A percentile compares a stretch with the other conserved stretches of the same genome.
Conservation (phyloP, 768 basidiomycete genomes). For the Serendipita sp. region DNA sequence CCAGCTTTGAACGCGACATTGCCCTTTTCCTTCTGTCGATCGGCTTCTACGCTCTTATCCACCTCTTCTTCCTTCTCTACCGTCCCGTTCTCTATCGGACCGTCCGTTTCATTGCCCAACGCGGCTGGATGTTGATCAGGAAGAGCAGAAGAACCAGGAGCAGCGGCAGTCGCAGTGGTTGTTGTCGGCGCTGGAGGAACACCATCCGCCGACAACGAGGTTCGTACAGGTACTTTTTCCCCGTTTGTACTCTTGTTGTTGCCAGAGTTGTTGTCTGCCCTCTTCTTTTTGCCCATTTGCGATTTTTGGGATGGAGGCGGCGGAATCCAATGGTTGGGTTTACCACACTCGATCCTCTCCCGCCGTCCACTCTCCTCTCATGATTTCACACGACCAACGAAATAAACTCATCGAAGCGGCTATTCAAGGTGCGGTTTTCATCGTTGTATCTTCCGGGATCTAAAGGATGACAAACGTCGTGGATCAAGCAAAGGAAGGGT, state of each 20-base stretch:
- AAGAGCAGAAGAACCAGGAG: too few relatives aligned
- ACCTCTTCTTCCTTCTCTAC: slow-evolving; percentile 3
- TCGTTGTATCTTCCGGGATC: background rate
- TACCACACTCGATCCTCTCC: slow-evolving; percentile 9
- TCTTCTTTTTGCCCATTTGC: too few relatives aligned
- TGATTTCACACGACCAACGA: slow-evolving; percentile 29
- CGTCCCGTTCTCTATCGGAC: background rate
- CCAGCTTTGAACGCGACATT: slow-evolving; percentile 59
- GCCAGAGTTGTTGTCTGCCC: too few relatives aligned
- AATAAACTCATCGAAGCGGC: slow-evolving; percentile 39
- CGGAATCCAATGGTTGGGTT: too few relatives aligned
- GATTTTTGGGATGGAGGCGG: too few relatives aligned
- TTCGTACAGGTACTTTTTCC: background rate
- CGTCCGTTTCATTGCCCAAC: background rate
- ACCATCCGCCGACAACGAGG: too few relatives aligned
- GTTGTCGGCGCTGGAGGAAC: too few relatives aligned
- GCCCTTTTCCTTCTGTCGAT: slow-evolving; percentile 56
- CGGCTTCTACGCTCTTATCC: slow-evolving; percentile 18
- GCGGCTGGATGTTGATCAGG: too few relatives aligned
- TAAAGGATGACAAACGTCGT: background rate
- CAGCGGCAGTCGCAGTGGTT: background rate
- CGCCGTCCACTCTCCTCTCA: slow-evolving; percentile 17
- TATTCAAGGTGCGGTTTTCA: slow-evolving; percentile 33
- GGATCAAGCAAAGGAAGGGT: slow-evolving; percentile 30
- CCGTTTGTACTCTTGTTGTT: too few relatives aligned